These are phyloP conservation scores for Porcisia hertigi DNA, from an alignment of 208 protist genomes.

Conservation along the genomic window DNA sequence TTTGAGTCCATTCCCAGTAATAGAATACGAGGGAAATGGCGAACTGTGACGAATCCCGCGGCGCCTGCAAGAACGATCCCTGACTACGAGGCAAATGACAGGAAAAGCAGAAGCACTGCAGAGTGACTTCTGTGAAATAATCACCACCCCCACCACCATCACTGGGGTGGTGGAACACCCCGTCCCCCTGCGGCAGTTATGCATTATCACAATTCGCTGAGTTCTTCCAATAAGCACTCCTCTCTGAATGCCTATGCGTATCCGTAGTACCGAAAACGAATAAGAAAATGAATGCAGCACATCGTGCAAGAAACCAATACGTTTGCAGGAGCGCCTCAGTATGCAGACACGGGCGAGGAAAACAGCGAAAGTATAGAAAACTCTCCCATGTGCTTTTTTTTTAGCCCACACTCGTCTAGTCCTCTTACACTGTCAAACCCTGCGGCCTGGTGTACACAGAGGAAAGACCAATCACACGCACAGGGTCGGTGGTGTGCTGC, in stretches of 20 bases:
- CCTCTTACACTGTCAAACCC: constrained; percentile 51
- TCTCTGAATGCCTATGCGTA: not conserved
- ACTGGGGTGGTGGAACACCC: too few relatives aligned
- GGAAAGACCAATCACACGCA: constrained; percentile 83
- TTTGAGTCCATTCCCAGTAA: not conserved
- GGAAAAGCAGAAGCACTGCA: not conserved
- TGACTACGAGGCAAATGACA: not conserved
- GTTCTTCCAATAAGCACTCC: not conserved
- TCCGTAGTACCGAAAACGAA: constrained; percentile 1
- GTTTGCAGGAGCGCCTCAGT: constrained; percentile 1
- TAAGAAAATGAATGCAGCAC: not conserved
- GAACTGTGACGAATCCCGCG: not conserved
- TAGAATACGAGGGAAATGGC: not conserved
- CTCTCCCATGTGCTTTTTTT: not conserved
- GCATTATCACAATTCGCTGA: not conserved
- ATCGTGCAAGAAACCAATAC: not conserved
- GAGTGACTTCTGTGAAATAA: too few relatives aligned
- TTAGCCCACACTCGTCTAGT: not conserved
- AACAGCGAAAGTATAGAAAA: constrained; percentile 1
- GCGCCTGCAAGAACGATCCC: not conserved
- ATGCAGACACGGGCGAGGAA: constrained; percentile 4
- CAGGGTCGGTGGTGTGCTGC: constrained; percentile 84
- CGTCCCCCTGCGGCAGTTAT: too few relatives aligned
- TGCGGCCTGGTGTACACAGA: constrained; percentile 78
- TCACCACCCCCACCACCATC: too few relatives aligned